Evolutionary conservation across 2,329 filamentous ascomycete genomes (phyloP).

Genomic region (Acrocalymma vagum): DNA sequence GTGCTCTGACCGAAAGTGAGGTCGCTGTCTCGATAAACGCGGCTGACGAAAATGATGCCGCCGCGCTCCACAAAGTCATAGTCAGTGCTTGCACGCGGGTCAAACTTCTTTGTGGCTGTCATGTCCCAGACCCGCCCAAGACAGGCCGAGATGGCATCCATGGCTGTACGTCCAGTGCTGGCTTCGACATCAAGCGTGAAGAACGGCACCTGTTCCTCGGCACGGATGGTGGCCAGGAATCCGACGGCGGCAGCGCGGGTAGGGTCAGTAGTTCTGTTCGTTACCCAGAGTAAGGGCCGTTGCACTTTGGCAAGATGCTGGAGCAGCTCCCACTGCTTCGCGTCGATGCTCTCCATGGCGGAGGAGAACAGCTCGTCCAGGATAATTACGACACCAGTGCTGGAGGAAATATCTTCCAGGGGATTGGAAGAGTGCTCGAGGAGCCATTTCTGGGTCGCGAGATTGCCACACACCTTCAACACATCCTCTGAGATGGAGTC

Average conservation of each 20-base stretch:
- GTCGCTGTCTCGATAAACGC: constrained; percentile 6
- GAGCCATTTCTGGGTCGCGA: constrained; percentile 3
- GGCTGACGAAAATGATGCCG: constrained; percentile 10
- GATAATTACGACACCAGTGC: constrained; percentile 8
- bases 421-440: constrained; percentile 1
- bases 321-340: constrained; percentile 13
- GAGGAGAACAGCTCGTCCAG: constrained; percentile 16
- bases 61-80: constrained; percentile 13
- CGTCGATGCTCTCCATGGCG: constrained; percentile 5
- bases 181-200: no score
- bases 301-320: constrained; percentile 2
- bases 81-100: constrained; percentile 1
- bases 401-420: constrained; percentile 3
- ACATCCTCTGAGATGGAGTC: no score
- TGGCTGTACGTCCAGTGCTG: no score
- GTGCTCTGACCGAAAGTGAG: constrained; percentile 3
- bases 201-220: no score
- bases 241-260: constrained; percentile 5
- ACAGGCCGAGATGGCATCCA: no score
- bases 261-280: constrained; percentile 6
- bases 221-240: neutral
- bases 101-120: neutral
- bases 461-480: neutral
- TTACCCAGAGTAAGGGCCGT: constrained; percentile 12
- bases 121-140: neutral